Percentiles rank a stretch among this genome's conserved stretches.
Conservation (phyloP, 1,284 basidiomycete species). For the Polyporus tsugae region DNA sequence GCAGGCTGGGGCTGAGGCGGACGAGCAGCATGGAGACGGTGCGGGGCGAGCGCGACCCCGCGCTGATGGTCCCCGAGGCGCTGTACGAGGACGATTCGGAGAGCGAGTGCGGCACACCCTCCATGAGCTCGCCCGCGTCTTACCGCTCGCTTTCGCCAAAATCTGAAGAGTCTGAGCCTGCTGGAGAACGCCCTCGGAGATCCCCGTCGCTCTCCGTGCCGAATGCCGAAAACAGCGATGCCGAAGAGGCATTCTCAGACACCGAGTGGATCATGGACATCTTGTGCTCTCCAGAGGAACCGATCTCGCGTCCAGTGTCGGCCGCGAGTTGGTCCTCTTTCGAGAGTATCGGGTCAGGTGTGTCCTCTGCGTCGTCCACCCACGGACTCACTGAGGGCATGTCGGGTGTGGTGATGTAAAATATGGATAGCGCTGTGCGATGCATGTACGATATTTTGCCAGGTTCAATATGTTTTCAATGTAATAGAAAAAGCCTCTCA, state of each 20-base stretch:
- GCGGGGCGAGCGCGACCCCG: conserved; percentile 1
- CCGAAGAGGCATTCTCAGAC: conserved; percentile 14
- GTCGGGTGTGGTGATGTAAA: not conserved
- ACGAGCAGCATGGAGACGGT: conserved; percentile 47
- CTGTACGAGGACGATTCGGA: conserved; percentile 3
- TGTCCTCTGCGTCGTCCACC: not conserved
- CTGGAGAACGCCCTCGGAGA: conserved; percentile 1
- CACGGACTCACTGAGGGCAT: not conserved
- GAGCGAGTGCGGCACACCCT: not conserved
- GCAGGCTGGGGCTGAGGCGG: conserved; percentile 26
- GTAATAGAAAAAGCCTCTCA: not conserved
- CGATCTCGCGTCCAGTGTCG: conserved; percentile 12
- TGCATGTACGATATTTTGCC: not conserved
- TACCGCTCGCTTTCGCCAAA: not conserved
- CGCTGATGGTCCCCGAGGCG: not conserved
- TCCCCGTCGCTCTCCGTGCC: not conserved
- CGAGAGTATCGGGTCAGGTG: conserved; percentile 13
- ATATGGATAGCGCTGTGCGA: no score
- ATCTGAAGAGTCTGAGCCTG: not conserved
- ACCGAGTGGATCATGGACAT: conserved; percentile 13
- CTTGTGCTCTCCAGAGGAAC: conserved; percentile 11
- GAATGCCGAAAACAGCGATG: conserved; percentile 13
- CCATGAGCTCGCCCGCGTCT: not conserved
- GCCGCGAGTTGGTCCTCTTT: conserved; percentile 27
- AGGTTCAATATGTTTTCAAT: not conserved